Base-by-base conservation (phyloP, 805 yeast species). In the Tetrapisispora fleetii region DNA sequence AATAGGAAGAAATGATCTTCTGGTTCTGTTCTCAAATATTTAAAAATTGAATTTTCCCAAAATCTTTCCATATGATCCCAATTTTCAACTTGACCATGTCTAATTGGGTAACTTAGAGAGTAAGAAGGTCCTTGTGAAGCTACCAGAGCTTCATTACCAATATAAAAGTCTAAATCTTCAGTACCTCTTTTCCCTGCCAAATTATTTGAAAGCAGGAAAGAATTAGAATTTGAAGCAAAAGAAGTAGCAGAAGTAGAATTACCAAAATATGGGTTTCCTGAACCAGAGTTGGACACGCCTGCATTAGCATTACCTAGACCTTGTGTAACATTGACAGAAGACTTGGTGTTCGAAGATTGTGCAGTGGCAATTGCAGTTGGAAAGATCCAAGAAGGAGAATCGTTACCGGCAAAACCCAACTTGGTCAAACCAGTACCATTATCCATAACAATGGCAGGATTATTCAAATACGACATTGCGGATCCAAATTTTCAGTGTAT, bases 41-140 rank as follows among this genome's bases (percentile, higher is more conserved):
- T 91, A 74, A 93, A 93, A 62, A 93, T 90, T 43, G 96, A 87
- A 61, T 86, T 85, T 64, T 93, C 98, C 99, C 99, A 93, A 68
- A 89, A 91, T 65, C 99, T 78, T 69, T 93, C 99, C 99, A 93
- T 93, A 64, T 93, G 97, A 71, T 93, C 99, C 99, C 99, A 93
- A 67, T 93, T 88, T 68, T 93, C 99, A 54, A 93, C 85, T 73
- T 93, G 99, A 24, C 99, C 99, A 64, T 93, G 99, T 67, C 89
- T 84, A 52, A 93, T 89, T 18, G 99, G 99, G 62, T 93, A 93
- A 54, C 81, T 79, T 50, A 93, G 72, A 28, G 90, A 83, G 68
- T 93, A 93, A 28, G 87, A 75, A 54, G 96, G 88, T 6, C 96
- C 95, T 58, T 80, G 83, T n/a, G 97, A 84, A 14, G 96, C 95